phyloP scores from a whole-genome alignment of 805 yeast species.

The Lipomyces spencermartinsiae region DNA sequence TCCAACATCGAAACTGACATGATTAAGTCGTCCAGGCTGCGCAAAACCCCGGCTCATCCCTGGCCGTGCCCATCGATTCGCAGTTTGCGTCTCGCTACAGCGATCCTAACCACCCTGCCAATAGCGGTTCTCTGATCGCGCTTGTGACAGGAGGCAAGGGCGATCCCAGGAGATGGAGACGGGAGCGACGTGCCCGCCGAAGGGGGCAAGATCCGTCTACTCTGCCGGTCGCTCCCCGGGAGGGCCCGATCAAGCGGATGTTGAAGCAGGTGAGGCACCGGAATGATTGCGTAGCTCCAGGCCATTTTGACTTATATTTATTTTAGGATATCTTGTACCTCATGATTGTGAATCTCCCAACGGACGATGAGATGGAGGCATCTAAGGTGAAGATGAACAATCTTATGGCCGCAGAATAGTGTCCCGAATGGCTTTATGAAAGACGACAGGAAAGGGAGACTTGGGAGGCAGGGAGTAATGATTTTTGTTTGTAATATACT shows the following conservation, averaged over 20 bases:
- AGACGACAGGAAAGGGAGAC: too few species aligned
- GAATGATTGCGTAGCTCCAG: neutral
- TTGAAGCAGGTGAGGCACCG: too few species aligned
- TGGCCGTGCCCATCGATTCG: neutral
- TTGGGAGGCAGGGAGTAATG: too few species aligned
- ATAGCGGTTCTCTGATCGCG: neutral
- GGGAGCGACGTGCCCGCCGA: too few species aligned
- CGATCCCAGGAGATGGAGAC: neutral
- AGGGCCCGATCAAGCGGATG: too few species aligned
- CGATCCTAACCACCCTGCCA: conserved; percentile 8
- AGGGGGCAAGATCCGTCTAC: too few species aligned
- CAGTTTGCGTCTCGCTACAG: neutral
- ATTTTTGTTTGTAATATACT: too few species aligned
- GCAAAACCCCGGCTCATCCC: neutral
- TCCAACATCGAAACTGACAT: neutral
- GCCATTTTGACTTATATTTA: neutral
- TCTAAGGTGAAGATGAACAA: neutral
- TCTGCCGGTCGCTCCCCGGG: too few species aligned
- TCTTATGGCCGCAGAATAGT: neutral
- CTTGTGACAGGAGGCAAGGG: conserved; percentile 7
- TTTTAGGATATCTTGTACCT: neutral
- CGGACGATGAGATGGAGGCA: conserved; percentile 1
- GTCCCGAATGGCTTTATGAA: too few species aligned
- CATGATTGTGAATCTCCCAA: conserved; percentile 7
- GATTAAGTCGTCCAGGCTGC: neutral